A percentile compares a stretch with the other conserved stretches of the same genome.
phyloP scores from a whole-genome alignment of 208 protist species.

The Crithidia bombi region DNA sequence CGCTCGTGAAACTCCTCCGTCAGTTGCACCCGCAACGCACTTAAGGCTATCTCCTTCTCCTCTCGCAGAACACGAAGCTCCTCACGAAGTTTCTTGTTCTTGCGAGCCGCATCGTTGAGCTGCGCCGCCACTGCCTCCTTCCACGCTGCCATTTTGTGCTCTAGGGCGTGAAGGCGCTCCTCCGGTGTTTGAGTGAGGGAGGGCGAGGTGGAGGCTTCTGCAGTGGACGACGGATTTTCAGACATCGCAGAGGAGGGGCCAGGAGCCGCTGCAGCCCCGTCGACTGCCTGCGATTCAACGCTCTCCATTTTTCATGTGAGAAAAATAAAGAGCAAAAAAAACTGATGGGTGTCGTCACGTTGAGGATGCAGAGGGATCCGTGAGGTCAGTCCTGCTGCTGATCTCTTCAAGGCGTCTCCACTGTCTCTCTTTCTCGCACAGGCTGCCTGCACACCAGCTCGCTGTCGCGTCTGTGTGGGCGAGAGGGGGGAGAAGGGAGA shows the following conservation, averaged over 20 bases:
- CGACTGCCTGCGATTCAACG: too few relatives aligned
- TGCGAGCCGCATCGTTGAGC: slow-evolving; percentile 61
- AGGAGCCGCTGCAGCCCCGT: neutral
- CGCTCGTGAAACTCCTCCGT: slow-evolving; percentile 77
- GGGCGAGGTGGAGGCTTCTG: neutral
- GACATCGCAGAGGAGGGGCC: too few relatives aligned
- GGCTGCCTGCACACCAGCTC: too few relatives aligned
- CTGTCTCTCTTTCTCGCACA: too few relatives aligned
- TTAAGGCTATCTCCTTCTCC: slow-evolving; percentile 41
- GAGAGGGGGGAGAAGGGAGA: too few relatives aligned
- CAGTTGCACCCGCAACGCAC: slow-evolving; percentile 56
- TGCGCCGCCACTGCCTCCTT: slow-evolving; percentile 65
- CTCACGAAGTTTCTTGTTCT: slow-evolving; percentile 78
- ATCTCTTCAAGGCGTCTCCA: too few relatives aligned
- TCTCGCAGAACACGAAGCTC: slow-evolving; percentile 42
- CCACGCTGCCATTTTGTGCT: slow-evolving; percentile 60
- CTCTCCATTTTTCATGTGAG: too few relatives aligned
- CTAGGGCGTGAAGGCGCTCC: slow-evolving; percentile 48
- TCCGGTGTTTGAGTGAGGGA: slow-evolving; percentile 20
- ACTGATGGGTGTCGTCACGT: too few relatives aligned
- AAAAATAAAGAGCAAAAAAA: slow-evolving; percentile 22
- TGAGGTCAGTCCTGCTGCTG: too few relatives aligned
- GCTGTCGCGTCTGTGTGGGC: too few relatives aligned
- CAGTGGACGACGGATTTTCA: too few relatives aligned
- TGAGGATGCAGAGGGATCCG: too few relatives aligned